Base-by-base conservation (phyloP, 1,139 yeast genomes). In the Entelexis paramagnoliae region DNA sequence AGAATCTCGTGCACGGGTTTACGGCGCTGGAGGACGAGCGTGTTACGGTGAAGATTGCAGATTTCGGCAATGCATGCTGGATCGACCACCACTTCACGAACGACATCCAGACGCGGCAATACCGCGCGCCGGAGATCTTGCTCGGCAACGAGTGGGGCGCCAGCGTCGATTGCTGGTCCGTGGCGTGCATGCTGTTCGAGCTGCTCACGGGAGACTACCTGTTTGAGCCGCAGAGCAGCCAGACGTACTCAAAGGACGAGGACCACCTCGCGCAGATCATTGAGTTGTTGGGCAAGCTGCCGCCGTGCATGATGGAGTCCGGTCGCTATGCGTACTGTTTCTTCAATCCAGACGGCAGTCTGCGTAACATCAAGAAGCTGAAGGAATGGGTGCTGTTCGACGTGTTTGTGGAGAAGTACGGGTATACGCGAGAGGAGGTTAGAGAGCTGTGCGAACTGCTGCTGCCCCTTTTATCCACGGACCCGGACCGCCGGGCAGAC, bases 241-340 rank as follows among this genome's bases (percentile, higher is more conserved):
- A 71, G 50, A 61, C 68, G 41, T 85, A 81, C 63, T 68, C 75
- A 54, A 83, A 83, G 63, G 88, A 84, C 64, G 95, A 86, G 60
- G 95, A 86, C 66, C 95, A 86, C 66, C 66, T 86, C 58, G 95
- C 94, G 0, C 95, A 85, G 64, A 83, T 85, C 29, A 77, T 84
- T 39, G 95, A 85, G 67, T 70, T 85, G 38, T 66, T 83, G 42
- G 88, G 89, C 1, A 69, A 72, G 28, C 72, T 79, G 45, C 87
- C 91, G 1, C 64, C 72, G 11, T 70, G 71, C 35, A 70, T 78
- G 32, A 69, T 82, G 43, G 65, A 70, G 47, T 69, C 76, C 36
- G 83, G 88, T 55, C 72, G 72, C 55, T 73, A 76, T 63, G 72
- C 80, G 2, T 65, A 70, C 38, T 72, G 75, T 54, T 79, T 70